Evolutionary conservation across 108 stramenopile species (phyloP), one percentile per base, ranked within the genome.

Genomic region (Conticribra weissflogii): DNA sequence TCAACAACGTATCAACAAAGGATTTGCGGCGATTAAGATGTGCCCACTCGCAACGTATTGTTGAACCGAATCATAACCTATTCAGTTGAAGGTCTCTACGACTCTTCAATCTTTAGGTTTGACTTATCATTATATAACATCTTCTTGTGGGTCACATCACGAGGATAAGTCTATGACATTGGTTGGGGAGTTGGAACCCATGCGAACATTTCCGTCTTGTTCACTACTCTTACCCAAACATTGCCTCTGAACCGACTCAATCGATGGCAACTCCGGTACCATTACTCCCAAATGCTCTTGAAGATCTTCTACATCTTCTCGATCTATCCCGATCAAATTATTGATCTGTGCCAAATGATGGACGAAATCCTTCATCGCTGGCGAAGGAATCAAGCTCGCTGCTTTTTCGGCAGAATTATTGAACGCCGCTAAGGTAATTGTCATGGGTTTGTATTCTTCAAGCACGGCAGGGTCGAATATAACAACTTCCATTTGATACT

Each of bases 401-500:
- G 47, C 31, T 21, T 64, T n/a, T 14, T 71, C 69, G 49, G n/a
- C 28, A 17, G 50, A 32, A 36, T 71, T 71, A n/a, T 36, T 28
- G 23, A 71, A 25, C 12, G 69, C 69, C 0, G 69, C 69, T 0
- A 19, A 71, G 31, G 34, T 59, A 55, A 71, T 52, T 0, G n/a
- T 33, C n/a, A 52, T 54, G 0, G 69, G 50, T 0, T 25, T 60
- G 33, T 56, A 60, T 36, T 51, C 48, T n/a, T 3, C 46, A 1
- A 71, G 50, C 24, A 60, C n/a, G 9, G 14, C 51, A 4, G 69
- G 69, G 28, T 59, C 17, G 27, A 71, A 71, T 3, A 71, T 15
- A 36, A 48, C 59, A 5, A 71, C 23, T 25, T 71, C 69, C 45
- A 59, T 29, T 53, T 71, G 69, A 53, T 53, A 60, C 24, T 59